Evolutionary conservation across 306 rosid species (phyloP).

Genomic region (Vicia sativa): DNA sequence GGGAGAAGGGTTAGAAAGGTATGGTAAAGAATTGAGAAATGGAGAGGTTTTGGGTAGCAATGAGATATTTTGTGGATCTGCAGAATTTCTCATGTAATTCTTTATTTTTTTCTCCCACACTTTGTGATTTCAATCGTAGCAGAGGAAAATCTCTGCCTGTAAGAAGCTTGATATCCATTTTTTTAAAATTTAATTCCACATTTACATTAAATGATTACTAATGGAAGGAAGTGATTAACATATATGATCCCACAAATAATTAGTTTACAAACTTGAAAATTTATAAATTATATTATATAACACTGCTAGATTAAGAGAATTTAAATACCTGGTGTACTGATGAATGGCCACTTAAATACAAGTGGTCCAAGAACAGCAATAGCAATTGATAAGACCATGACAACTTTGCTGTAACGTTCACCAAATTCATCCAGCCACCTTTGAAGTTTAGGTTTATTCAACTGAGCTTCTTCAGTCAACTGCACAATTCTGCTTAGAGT

Average conservation of each 20-base stretch:
- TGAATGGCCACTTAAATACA: constrained; percentile 91
- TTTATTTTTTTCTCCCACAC: constrained; percentile 1
- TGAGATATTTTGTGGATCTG: constrained; percentile 8
- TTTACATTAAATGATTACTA: constrained; percentile 5
- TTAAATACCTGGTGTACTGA: constrained; percentile 75
- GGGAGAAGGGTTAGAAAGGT: constrained; percentile 4
- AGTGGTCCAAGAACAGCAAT: constrained; percentile 89
- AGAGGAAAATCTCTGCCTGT: constrained; percentile 9
- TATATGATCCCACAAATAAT: constrained; percentile 18
- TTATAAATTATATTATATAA: constrained; percentile 16
- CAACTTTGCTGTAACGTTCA: constrained; percentile 91
- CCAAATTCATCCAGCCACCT: constrained; percentile 99
- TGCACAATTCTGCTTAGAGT: constrained; percentile 90
- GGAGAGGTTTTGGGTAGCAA: not conserved
- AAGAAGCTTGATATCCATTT: constrained; percentile 8
- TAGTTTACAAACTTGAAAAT: constrained; percentile 27
- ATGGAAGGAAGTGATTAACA: constrained; percentile 24
- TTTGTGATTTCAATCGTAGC: constrained; percentile 25
- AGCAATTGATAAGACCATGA: constrained; percentile 80
- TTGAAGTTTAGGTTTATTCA: constrained; percentile 90
- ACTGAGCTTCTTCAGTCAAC: constrained; percentile 94
- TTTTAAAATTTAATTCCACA: constrained; percentile 28
- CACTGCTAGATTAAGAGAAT: constrained; percentile 26
- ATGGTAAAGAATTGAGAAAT: constrained; percentile 21
- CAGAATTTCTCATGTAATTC: constrained; percentile 14